phyloP scores from a whole-genome alignment of 2,329 filamentous ascomycete species.

The Botrytis tulipae region DNA sequence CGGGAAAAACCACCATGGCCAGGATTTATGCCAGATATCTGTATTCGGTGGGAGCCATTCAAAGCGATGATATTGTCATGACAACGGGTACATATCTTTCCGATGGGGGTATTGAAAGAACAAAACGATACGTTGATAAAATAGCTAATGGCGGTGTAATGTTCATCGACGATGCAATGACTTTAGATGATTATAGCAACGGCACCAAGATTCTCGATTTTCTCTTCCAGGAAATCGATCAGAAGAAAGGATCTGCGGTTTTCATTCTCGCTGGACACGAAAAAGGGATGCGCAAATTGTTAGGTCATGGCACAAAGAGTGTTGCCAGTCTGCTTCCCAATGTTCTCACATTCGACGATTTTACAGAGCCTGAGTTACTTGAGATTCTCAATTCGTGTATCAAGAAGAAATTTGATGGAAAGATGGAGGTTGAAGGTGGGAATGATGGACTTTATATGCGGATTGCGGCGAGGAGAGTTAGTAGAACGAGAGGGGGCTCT shows the following conservation, averaged over 20 bases:
- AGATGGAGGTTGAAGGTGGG: slow-evolving; percentile 61
- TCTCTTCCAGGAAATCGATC: slow-evolving; percentile 69
- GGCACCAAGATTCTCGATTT: slow-evolving; percentile 59
- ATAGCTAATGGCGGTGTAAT: slow-evolving; percentile 66
- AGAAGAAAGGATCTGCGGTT: slow-evolving; percentile 63
- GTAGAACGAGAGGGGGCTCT: slow-evolving; percentile 57
- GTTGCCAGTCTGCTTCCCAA: slow-evolving; percentile 66
- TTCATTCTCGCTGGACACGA: slow-evolving; percentile 72
- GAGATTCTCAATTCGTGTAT: slow-evolving; percentile 56
- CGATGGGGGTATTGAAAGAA: slow-evolving; percentile 56
- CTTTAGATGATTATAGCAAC: slow-evolving; percentile 12
- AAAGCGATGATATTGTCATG: slow-evolving; percentile 59
- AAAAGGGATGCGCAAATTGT: slow-evolving; percentile 72
- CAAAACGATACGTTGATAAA: slow-evolving; percentile 53
- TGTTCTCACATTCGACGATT: slow-evolving; percentile 65
- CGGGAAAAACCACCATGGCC: slow-evolving; percentile 68
- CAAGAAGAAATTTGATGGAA: slow-evolving; percentile 49
- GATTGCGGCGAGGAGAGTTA: slow-evolving; percentile 60
- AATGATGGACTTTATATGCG: slow-evolving; percentile 58
- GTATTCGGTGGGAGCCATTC: slow-evolving; percentile 56
- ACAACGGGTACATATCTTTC: slow-evolving; percentile 65
- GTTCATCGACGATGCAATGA: slow-evolving; percentile 65
- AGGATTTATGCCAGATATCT: slow-evolving; percentile 66
- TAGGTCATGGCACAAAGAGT: slow-evolving; percentile 58
- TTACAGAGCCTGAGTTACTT: slow-evolving; percentile 60